Evolutionary conservation across 768 basidiomycete genomes (phyloP), one percentile per base, ranked within the genome.

Genomic region (Calocybe indica): DNA sequence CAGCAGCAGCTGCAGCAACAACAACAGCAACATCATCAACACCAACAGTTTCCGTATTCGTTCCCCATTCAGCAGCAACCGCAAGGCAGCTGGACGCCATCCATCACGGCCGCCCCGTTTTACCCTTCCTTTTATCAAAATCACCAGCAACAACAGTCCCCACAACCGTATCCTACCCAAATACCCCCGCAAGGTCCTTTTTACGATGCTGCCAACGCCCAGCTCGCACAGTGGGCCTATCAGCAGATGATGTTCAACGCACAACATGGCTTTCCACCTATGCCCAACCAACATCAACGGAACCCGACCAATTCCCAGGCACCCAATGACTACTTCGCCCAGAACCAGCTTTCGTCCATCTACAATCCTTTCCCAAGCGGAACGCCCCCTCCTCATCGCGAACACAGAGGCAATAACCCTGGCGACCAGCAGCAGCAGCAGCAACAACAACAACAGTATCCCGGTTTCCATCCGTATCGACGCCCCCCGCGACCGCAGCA

Each of bases 201-300:
- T 58, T 86, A 90, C 64, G 85, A 43, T 12, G 30, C 84, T 10
- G 66, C 78, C 8, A 82, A 84, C 53, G 85, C 85, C 45, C 85
- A 85, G 53, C 79, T 88, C 47, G 83, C 87, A 3, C 86, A 88
- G 63, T 92, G 89, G 88, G 86, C 88, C 34, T 92, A 92, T 68
- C 88, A 90, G 66, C 88, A 91, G 59, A 90, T 91, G 88, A 82
- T 92, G 82, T 85, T 80, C 69, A 82, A 78, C 58, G 82, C 82
- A 40, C 78, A 82, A 55, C 79, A 80, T 40, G 71, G 67, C 40
- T 75, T 73, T 57, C 61, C 63, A 30, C 63, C 55, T 51, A 68
- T 73, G n/a, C 71, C 78, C 55, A 73, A 70, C 53, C 64, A 73
- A 57, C 73, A 74, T 38, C 76, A 75, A 57, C 72, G 76, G 35